Percentiles rank a stretch among this genome's conserved stretches.
Conservation (phyloP, 176 grass and related monocot genomes). For the Phoenix roebelenii region DNA sequence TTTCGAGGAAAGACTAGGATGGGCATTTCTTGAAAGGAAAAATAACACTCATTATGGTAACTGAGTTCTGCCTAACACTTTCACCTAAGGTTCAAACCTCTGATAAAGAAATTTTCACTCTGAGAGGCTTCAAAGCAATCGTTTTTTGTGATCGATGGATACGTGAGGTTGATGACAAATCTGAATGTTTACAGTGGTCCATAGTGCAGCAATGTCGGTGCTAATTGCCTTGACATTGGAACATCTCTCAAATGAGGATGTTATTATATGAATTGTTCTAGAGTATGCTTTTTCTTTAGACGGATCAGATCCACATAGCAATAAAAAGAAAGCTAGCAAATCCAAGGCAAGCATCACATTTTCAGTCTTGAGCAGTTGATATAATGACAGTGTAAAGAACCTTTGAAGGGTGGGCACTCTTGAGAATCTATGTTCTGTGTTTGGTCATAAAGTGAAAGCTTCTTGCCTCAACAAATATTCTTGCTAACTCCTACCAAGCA, state of each 20-base stretch:
- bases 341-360: not conserved
- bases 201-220: not conserved
- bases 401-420: slow-evolving; percentile 1
- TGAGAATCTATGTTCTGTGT: not conserved
- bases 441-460: slow-evolving; percentile 9
- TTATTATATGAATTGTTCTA: not conserved
- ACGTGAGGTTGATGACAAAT: slow-evolving; percentile 38
- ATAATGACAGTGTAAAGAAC: slow-evolving; percentile 11
- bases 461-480: not conserved
- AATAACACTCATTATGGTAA: slow-evolving; percentile 13
- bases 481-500: no score
- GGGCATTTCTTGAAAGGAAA: not conserved
- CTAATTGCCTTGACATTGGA: no score
- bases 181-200: slow-evolving; percentile 9
- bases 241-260: no score
- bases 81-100: slow-evolving; percentile 30
- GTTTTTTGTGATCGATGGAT: slow-evolving; percentile 53
- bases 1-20: slow-evolving; percentile 5
- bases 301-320: not conserved
- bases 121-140: slow-evolving; percentile 53
- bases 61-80: slow-evolving; percentile 47
- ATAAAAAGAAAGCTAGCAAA: not conserved
- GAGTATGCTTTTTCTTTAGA: slow-evolving; percentile 2
- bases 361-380: not conserved
- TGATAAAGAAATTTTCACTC: slow-evolving; percentile 45